Percentiles rank a stretch among this genome's conserved stretches.
phyloP scores from a whole-genome alignment of 139 green algal genomes.

The Monoraphidium neglectum region DNA sequence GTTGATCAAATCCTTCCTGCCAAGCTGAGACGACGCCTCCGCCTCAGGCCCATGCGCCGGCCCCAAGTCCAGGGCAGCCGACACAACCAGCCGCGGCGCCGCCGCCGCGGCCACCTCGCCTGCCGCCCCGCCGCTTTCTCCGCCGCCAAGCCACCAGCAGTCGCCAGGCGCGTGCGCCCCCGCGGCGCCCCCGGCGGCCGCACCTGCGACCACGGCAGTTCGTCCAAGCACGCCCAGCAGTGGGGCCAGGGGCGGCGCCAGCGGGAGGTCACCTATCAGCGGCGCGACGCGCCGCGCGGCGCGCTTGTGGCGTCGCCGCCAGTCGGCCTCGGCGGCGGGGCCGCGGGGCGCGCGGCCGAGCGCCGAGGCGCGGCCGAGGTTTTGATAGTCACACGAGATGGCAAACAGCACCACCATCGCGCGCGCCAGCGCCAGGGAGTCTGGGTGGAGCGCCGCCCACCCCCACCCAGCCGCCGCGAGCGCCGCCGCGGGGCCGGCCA shows the following conservation, averaged over 20 bases:
- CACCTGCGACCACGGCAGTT: slow-evolving; percentile 36
- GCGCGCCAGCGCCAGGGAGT: slow-evolving; percentile 1
- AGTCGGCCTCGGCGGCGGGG: slow-evolving; percentile 26
- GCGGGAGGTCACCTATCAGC: slow-evolving; percentile 42
- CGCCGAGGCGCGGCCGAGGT: slow-evolving; percentile 1
- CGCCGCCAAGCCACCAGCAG: background rate
- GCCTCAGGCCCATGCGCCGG: no score
- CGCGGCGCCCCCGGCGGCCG: background rate
- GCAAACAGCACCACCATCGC: slow-evolving; percentile 17
- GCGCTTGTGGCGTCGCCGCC: slow-evolving; percentile 36
- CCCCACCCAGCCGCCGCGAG: slow-evolving; percentile 11
- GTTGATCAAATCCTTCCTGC: slow-evolving; percentile 8
- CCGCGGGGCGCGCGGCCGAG: background rate
- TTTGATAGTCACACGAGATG: slow-evolving; percentile 17
- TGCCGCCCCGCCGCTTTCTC: background rate
- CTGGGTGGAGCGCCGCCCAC: slow-evolving; percentile 19
- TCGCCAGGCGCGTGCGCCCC: slow-evolving; percentile 5
- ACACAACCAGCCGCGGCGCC: background rate
- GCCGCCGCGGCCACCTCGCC: background rate
- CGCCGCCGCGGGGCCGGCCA: slow-evolving; percentile 23
- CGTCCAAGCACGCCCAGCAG: slow-evolving; percentile 22
- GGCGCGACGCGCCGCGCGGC: slow-evolving; percentile 34
- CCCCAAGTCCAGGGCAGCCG: no score
- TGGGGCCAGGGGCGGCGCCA: slow-evolving; percentile 49
- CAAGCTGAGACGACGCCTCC: background rate